Evolutionary conservation across 2,329 filamentous ascomycete genomes (phyloP), one percentile per base, ranked within the genome.

Genomic region (Ophiocordyceps sinensis): DNA sequence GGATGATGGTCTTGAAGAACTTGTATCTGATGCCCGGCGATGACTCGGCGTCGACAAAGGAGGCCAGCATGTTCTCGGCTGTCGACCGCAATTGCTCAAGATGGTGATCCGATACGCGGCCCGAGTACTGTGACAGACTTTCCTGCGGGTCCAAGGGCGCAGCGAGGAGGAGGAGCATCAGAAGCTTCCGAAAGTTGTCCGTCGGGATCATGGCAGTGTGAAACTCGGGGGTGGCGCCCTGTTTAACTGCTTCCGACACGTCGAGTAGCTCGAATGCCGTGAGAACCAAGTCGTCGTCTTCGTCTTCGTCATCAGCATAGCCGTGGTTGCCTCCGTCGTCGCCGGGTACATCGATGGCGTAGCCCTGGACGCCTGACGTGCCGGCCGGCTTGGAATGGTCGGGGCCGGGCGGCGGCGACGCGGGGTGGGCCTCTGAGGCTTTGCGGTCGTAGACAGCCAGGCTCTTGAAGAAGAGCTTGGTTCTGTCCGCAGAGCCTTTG

Each of bases 181-280:
- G 59, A 8, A 87, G 61, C 50, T 76, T 79, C 36, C 77, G 71
- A 42, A 85, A 75, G 52, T 85, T 85, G 53, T 86, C 81, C 0
- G 77, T 73, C 1, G 82, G 82, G 39, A 87, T 82, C 48, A 82
- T 77, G 28, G 79, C 76, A n/a, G 73, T 71, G 36, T 75, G 70
- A 1, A 75, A 70, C 4, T 68, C 67, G 0, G 67, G 59, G 4
- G 59, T 54, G 45, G 69, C 66, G 14, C 66, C 67, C 4, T 73
- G 66, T 47, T 70, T 71, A 47, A 78, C 75, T 0, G 72, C 74
- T 10, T 79, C 74, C 38, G 73, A 65, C 28, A 77, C 73, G 54
- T 84, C 73, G 44, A 87, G 67, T 0, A 78, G 70, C 44, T 84
- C 77, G 34, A 86, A 67, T 0, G 81, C 79, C 1, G 80, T 79